phyloP scores from a whole-genome alignment of 2,329 filamentous ascomycete species.

The Blastomyces silverae region DNA sequence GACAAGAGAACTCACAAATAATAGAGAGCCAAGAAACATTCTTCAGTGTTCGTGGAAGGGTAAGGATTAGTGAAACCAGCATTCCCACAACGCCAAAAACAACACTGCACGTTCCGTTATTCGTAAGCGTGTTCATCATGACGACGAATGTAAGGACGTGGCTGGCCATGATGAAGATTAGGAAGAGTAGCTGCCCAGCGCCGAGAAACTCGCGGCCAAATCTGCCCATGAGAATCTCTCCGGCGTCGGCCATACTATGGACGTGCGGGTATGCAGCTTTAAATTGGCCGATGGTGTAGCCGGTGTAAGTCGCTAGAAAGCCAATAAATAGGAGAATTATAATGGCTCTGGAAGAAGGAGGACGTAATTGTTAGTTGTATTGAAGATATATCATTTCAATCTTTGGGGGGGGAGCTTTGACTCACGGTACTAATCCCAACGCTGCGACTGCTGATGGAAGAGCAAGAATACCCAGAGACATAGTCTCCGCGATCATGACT shows the following conservation, averaged over 20 bases:
- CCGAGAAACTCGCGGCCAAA: conserved; percentile 58
- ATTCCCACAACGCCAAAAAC: conserved; percentile 57
- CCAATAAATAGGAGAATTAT: conserved; percentile 51
- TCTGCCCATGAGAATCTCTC: conserved; percentile 54
- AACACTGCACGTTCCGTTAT: conserved; percentile 57
- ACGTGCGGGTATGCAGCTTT: conserved; percentile 53
- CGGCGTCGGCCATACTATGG: conserved; percentile 62
- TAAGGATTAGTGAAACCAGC: conserved; percentile 52
- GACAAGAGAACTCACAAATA: conserved; percentile 40
- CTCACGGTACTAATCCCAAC: conserved; percentile 48
- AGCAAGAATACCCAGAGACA: conserved; percentile 52
- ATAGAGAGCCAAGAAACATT: conserved; percentile 58
- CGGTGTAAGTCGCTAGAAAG: conserved; percentile 53
- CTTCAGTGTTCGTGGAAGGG: conserved; percentile 56
- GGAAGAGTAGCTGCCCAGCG: conserved; percentile 55
- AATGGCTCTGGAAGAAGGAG: conserved; percentile 36
- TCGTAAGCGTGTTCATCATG: conserved; percentile 59
- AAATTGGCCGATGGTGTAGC: conserved; percentile 55
- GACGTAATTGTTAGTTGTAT: conserved; percentile 10
- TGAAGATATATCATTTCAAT: conserved; percentile 5
- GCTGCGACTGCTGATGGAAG: conserved; percentile 49
- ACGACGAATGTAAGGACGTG: conserved; percentile 65
- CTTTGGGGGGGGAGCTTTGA: conserved; percentile 13
- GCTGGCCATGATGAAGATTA: conserved; percentile 64
- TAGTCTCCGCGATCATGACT: conserved; percentile 56